phyloP scores from a whole-genome alignment of 116 monocot species.

The Cymodocea nodosa region DNA sequence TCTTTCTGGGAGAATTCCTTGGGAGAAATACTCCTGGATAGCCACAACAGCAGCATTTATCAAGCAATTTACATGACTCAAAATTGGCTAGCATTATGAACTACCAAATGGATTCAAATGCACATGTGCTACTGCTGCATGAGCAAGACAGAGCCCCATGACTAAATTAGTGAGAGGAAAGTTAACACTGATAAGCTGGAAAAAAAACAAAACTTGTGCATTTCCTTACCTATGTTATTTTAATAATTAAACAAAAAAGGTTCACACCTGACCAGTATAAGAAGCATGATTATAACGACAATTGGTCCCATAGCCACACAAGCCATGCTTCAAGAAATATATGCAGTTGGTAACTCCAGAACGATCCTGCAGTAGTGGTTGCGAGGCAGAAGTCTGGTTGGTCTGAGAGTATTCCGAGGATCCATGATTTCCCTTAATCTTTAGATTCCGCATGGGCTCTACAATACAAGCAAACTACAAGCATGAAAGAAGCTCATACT shows the following conservation, averaged over 20 bases:
- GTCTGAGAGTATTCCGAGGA: background rate
- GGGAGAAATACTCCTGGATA: constrained; percentile 1
- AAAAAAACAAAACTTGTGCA: background rate
- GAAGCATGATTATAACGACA: constrained; percentile 57
- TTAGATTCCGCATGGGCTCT: constrained; percentile 2
- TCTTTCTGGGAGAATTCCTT: constrained; percentile 2
- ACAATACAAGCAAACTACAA: background rate
- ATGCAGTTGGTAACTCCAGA: constrained; percentile 30
- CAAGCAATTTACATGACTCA: background rate
- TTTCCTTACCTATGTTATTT: too few relatives aligned
- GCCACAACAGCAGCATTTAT: background rate
- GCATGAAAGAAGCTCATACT: background rate
- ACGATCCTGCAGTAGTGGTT: background rate
- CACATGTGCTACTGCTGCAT: background rate
- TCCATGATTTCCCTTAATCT: background rate
- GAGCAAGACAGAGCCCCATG: background rate
- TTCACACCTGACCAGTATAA: constrained; percentile 3
- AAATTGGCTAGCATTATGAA: background rate
- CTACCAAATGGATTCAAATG: background rate
- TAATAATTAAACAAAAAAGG: background rate
- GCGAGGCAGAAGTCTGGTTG: background rate
- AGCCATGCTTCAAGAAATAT: constrained; percentile 45
- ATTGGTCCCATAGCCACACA: constrained; percentile 56
- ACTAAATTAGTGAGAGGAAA: background rate
- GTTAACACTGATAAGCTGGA: background rate